Evolutionary conservation across 768 basidiomycete species (phyloP), one percentile per base, ranked within the genome.

Genomic region (Hygrophoropsis aurantiaca): DNA sequence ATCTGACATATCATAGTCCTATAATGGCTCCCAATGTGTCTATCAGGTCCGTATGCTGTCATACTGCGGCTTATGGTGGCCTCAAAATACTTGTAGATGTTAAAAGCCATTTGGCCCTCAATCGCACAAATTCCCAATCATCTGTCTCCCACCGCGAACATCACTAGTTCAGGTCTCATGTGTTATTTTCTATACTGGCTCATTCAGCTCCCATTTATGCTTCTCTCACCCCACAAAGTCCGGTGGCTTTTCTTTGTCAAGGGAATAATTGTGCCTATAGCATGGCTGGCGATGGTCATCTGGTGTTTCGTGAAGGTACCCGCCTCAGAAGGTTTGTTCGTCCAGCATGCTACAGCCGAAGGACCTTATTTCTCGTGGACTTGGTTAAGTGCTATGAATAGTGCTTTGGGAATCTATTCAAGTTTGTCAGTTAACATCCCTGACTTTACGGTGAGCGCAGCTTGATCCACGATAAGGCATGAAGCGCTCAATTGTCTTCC

Each of bases 61-160:
- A 11, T 6, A 21, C 16, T 42, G 11, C 25, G 30, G 3, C 21
- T 42, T 13, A 3, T 36, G 35, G 5, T 27, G 44, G 43, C 5
- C 52, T 16, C 16, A 11, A n/a, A 8, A 16, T 36, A 16, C 5
- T 21, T 45, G 3, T 44, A 68, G 68, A 88, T 87, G 85, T 65
- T 90, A 23, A 88, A 85, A 62, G 88, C 90, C 0, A 87, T 91
- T 27, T 90, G 90, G 89, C 89, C 90, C 0, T 82, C 82, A 1
- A 74, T 81, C 34, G 75, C 78, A 4, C 76, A 62, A 26, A 64
- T 91, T 30, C 82, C 81, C 0, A 92, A 91, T 55, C 77, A 69
- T 45, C 72, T 92, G 9, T 69, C 86, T 15, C 66, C 65, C 2
- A 67, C 62, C 21, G 74, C 83, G 3, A 70, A 78, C 49, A 86